Conservation (phyloP, 73 alveolate species). For the Paramecium tetraurelia region DNA sequence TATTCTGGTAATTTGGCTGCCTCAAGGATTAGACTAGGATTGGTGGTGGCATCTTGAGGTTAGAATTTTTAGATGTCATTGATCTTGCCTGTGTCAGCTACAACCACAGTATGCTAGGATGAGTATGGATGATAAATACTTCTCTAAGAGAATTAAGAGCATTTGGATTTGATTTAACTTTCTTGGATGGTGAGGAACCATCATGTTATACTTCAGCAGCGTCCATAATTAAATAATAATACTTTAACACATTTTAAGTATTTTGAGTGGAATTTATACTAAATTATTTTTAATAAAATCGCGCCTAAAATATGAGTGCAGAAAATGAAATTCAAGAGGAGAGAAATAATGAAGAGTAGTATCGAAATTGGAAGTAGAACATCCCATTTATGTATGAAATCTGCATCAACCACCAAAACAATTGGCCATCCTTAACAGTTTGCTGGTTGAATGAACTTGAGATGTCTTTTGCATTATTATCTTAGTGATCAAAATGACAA, state of each 20-base stretch:
- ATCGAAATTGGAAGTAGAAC: not conserved
- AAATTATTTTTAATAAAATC: not conserved
- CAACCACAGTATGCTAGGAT: slow-evolving; percentile 67
- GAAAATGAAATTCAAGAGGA: not conserved
- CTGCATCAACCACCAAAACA: slow-evolving; percentile 86
- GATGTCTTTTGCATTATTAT: not conserved
- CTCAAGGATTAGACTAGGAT: slow-evolving; percentile 73
- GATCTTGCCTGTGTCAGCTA: slow-evolving; percentile 85
- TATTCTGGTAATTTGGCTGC: slow-evolving; percentile 67
- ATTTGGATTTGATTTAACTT: slow-evolving; percentile 48
- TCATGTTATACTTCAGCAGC: not conserved
- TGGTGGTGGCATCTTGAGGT: slow-evolving; percentile 83
- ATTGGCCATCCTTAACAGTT: slow-evolving; percentile 97
- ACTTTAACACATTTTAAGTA: not conserved
- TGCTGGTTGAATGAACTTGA: slow-evolving; percentile 91
- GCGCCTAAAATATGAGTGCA: not conserved
- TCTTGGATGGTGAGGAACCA: slow-evolving; percentile 53
- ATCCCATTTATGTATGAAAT: slow-evolving; percentile 73
- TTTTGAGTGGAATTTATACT: not conserved
- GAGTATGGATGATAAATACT: not conserved
- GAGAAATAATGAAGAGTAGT: not conserved
- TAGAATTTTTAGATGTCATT: slow-evolving; percentile 68
- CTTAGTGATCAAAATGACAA: slow-evolving; percentile 31
- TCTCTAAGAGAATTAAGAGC: slow-evolving; percentile 42
- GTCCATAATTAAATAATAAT: not conserved